Base-by-base conservation (phyloP, 441 rosid species). In the Iberis amara region DNA sequence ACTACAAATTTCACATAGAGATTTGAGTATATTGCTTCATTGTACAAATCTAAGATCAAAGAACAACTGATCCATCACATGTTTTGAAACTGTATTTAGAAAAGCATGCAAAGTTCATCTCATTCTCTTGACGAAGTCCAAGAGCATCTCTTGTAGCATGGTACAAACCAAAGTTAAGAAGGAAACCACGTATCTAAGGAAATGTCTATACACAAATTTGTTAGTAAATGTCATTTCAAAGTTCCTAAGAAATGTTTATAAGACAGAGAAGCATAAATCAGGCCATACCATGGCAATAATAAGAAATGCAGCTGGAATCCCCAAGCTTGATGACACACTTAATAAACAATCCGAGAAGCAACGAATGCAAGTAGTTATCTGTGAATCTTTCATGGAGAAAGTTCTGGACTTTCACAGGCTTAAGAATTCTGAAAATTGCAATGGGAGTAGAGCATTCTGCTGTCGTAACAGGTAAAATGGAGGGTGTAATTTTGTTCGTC, bases 141-240 rank as follows among this genome's bases (percentile, higher is more conserved):
- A 91, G 94, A 30, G 94, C 98, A 68, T 83, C 89, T 78, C 95
- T 79, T 50, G 95, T 91, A 51, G 95, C 95, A 69, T 85, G 78
- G 49, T 91, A 85, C 41, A 91, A 96, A 55, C 95, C 95, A 70
- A 87, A 87, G 65, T 87, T 91, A 55, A 91, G 91, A 75, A 91
- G 95, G 71, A 91, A 87, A 40, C 98, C 98, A 12, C 95, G 71
- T 43, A 91, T 96, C 98, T 87, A 81, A 31, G 26, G 35, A 38
- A 36, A 44, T 3, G 44, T 52, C 33, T 1, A 47, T 35, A 27
- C 35, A 61, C 13, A 47, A 11, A 9, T 32, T 26, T 11, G 52
- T 55, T 21, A 41, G 5, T 8, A 4, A 21, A 4, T 45, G 35
- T 26, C 21, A 15, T 36, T 15, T 28, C 6, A 3, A 47, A 59